These are phyloP conservation scores for Liquidambar formosana DNA, from an alignment of 164 flowering plant species.

Conservation along the genomic window DNA sequence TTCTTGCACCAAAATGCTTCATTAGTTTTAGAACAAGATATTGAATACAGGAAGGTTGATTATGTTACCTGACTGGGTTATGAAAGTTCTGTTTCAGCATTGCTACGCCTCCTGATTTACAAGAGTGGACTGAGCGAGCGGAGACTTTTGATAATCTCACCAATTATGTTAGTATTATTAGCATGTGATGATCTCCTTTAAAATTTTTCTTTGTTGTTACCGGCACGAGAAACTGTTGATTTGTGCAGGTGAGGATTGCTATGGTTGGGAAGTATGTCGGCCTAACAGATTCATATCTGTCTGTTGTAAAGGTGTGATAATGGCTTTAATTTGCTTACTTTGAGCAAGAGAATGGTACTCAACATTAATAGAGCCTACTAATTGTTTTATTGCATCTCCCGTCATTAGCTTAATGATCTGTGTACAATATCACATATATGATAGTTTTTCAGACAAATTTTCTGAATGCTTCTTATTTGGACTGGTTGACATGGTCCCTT, in stretches of 20 bases:
- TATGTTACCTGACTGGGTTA: slow-evolving; percentile 11
- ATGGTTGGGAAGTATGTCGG: slow-evolving; percentile 98
- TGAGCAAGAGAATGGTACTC: background rate
- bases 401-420: background rate
- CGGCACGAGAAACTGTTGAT: slow-evolving; percentile 2
- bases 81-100: slow-evolving; percentile 51
- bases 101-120: slow-evolving; percentile 68
- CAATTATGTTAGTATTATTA: slow-evolving; percentile 57
- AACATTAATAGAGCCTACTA: background rate
- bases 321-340: background rate
- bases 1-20: background rate
- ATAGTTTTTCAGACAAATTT: background rate
- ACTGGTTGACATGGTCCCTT: background rate
- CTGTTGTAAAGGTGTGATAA: slow-evolving; percentile 78
- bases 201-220: slow-evolving; percentile 4
- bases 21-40: slow-evolving; percentile 1
- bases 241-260: slow-evolving; percentile 85
- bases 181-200: slow-evolving; percentile 10
- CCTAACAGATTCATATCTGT: slow-evolving; percentile 84
- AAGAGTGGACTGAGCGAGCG: slow-evolving; percentile 86
- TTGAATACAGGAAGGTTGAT: slow-evolving; percentile 7
- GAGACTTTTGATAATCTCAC: slow-evolving; percentile 80
- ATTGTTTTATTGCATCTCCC: background rate
- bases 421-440: background rate
- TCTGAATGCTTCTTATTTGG: background rate